Base-by-base conservation (phyloP, 176 grass and related monocot genomes). In the Carex pumila region DNA sequence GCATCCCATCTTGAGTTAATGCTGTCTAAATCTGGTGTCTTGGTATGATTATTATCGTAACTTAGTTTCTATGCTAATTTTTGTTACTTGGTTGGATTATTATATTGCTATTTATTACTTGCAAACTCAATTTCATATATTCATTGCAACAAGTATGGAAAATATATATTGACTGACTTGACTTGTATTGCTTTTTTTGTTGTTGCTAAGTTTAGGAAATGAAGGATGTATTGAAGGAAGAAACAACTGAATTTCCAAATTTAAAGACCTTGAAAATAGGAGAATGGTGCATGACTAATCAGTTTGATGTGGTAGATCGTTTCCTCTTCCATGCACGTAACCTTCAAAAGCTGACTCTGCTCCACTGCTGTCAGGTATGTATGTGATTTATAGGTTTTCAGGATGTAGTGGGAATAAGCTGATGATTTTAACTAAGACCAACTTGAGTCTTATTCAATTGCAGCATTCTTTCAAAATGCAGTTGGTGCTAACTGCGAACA, bases 221-320 rank as follows among this genome's bases (percentile, higher is more conserved):
- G 37, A 39, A 0, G 37, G 37, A 39, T 39, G 37, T 39, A 36
- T 36, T 36, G 34, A 36, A 36, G 34, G 3, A 36, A 36, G 34
- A 36, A 39, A 39, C 37, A 39, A 39, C 37, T 39, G 5, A 39
- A 39, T 77, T 77, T 31, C 72, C 72, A 3, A 77, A 77, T 31
- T 77, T 77, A 18, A 77, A 30, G 72, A 55, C 12, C 72, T 54
- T 76, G 72, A 76, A 53, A 76, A 55, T 76, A 17, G 72, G 72
- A 76, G 49, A 30, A 76, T 55, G 72, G 47, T 13, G 21, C 11
- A 76, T 76, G 19, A 55, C 72, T 55, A 18, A 8, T 14, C 49
- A 36, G 34, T 36, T 36, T 36, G 34, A 36, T 36, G 34, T 36
- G 34, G 34, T 36, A 36, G 34, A 36, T 55, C 10, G 12, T 53